These are phyloP conservation scores for Helicocarpus griseus DNA, from an alignment of 2,329 filamentous ascomycete species.

Conservation along the genomic window DNA sequence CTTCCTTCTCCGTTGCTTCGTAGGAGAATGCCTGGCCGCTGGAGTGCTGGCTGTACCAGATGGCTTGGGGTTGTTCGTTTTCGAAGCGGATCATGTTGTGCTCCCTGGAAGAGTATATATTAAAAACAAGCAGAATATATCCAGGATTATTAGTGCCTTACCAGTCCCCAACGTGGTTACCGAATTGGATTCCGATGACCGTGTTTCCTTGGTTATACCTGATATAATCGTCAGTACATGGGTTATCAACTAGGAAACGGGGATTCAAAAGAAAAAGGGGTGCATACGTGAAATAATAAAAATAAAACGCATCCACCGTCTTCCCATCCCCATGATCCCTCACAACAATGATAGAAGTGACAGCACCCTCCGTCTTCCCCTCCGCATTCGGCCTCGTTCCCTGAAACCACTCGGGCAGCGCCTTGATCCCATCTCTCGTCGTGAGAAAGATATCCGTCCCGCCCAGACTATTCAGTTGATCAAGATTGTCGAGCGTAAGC, in stretches of 20 bases:
- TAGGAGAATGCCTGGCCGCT: slow-evolving; percentile 56
- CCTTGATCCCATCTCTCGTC: slow-evolving; percentile 39
- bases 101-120: slow-evolving; percentile 37
- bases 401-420: slow-evolving; percentile 38
- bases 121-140: neutral
- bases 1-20: slow-evolving; percentile 43
- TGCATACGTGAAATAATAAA: slow-evolving; percentile 49
- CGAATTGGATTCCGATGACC: slow-evolving; percentile 41
- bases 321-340: slow-evolving; percentile 44
- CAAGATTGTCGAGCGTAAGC: slow-evolving; percentile 40
- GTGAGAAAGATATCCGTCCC: slow-evolving; percentile 41
- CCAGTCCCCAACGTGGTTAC: slow-evolving; percentile 57
- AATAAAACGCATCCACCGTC: slow-evolving; percentile 51
- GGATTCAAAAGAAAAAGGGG: neutral
- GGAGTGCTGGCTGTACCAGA: slow-evolving; percentile 57
- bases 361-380: slow-evolving; percentile 43
- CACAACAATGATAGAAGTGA: slow-evolving; percentile 46
- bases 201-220: slow-evolving; percentile 46
- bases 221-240: neutral
- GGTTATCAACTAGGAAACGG: neutral
- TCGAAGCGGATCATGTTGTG: slow-evolving; percentile 58
- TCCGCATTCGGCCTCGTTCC: slow-evolving; percentile 45
- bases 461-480: slow-evolving; percentile 36
- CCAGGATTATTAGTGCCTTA: no score
- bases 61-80: slow-evolving; percentile 42